A percentile compares a stretch with the other conserved stretches of the same genome.
Evolutionary conservation across 2,329 filamentous ascomycete genomes (phyloP).

Genomic region (Blastomyces parvus): DNA sequence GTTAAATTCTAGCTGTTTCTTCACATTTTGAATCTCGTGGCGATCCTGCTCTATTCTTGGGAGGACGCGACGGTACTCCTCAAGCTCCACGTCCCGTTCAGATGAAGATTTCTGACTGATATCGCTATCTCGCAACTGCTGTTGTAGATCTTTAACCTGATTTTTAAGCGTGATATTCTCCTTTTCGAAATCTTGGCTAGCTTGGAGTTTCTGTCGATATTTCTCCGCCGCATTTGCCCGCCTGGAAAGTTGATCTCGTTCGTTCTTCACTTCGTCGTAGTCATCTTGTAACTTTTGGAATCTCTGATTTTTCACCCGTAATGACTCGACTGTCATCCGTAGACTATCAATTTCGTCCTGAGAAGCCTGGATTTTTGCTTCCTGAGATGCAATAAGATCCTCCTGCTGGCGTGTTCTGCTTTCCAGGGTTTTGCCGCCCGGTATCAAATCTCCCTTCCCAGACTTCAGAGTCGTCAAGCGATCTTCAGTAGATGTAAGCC

Average conservation of each 20-base stretch:
- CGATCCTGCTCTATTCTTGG: constrained; percentile 41
- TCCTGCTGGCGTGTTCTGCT: constrained; percentile 51
- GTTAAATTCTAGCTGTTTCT: constrained; percentile 41
- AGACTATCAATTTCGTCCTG: constrained; percentile 38
- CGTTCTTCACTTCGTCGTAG: constrained; percentile 41
- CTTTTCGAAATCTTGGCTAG: constrained; percentile 41
- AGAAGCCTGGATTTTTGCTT: constrained; percentile 52
- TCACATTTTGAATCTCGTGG: constrained; percentile 39
- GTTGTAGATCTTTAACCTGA: constrained; percentile 39
- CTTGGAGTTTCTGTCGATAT: constrained; percentile 42
- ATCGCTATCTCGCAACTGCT: constrained; percentile 39
- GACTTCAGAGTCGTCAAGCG: constrained; percentile 44
- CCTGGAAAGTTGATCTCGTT: constrained; percentile 37
- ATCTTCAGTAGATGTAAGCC: constrained; percentile 40
- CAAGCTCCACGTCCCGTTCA: constrained; percentile 34
- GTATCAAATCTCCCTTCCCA: constrained; percentile 39
- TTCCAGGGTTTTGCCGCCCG: constrained; percentile 36
- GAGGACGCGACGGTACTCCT: constrained; percentile 38
- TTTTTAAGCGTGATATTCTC: constrained; percentile 40
- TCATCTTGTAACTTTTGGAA: constrained; percentile 41
- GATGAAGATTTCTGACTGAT: constrained; percentile 33
- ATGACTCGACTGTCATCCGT: constrained; percentile 36
- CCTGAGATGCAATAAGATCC: constrained; percentile 60
- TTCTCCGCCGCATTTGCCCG: constrained; percentile 43
- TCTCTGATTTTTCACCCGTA: constrained; percentile 38